Base-by-base conservation (phyloP, 2,329 filamentous ascomycete species). In the Calonectria leucothoes region DNA sequence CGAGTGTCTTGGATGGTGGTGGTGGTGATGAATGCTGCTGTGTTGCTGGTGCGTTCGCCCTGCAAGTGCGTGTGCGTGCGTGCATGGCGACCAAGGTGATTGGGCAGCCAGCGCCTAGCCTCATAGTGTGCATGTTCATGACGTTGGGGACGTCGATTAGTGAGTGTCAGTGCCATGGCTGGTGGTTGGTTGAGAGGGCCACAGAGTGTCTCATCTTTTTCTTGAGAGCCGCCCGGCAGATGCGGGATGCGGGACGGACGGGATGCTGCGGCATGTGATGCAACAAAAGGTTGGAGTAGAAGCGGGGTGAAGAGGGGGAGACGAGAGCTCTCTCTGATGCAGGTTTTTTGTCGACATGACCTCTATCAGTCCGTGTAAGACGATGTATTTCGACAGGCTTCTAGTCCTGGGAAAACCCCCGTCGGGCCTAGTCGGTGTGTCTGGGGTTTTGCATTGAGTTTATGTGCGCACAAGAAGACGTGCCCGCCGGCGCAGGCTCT, bases 391-490 rank as follows among this genome's bases (percentile, higher is more conserved):
- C 33, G n/a, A 39, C 29, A 37, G 55, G 55, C 25, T 61, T 61
- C 35, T 37, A 12, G n/a, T 37, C 27, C 39, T 66, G 64, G 55
- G 39, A 59, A 33, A 48, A 39, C 45, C 64, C 63, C 64, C 45
- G 64, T 68, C 64, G 27, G 20, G 42, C n/a, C 42, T 48, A 63
- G 70, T 68, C 70, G 70, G 70, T 71, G 70, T 71, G 70, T 68
- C 55, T 67, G 64, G 59, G 64, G 45, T 64, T 66, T 35, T 42
- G 64, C 35, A 71, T 48, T 57, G 61, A 48, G 23, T 70, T 66
- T 63, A 49, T 45, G 17, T 29, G 17, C 57, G 51, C 37, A 35
- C 23, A 55, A 55, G 55, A 48, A 48, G 49, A 52, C 29, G 27
- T n/a, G 49, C 42, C 51, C 39, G 17, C 27, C 37, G 37, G 25